Evolutionary conservation across 148 eudicot genomes (phyloP).

Genomic region (Fagopyrum esculentum): DNA sequence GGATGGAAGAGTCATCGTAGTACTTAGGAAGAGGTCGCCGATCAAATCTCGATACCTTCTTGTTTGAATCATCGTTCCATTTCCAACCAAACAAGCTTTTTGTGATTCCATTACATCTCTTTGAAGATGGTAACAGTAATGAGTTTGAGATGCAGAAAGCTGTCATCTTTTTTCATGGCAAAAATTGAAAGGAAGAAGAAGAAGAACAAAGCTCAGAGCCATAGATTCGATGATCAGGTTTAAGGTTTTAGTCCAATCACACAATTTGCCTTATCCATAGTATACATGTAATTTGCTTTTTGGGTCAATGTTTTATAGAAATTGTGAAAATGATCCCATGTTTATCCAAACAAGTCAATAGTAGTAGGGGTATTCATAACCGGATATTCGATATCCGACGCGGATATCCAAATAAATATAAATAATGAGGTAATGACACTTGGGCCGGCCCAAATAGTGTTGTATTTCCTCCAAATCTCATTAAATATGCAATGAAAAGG

Average conservation of each 20-base stretch:
- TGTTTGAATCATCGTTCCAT: constrained; percentile 21
- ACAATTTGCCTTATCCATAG: constrained; percentile 8
- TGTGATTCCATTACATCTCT: constrained; percentile 34
- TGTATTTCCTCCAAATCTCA: no score
- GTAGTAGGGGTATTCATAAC: neutral
- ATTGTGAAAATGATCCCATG: neutral
- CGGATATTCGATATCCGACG: no score
- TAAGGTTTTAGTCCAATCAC: neutral
- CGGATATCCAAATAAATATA: no score
- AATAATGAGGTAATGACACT: no score
- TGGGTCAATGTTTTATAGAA: neutral
- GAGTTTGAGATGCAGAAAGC: constrained; percentile 31
- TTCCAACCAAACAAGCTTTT: constrained; percentile 71
- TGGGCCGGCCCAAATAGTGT: no score
- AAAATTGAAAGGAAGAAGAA: neutral
- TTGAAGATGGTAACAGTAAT: neutral
- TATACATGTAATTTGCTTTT: neutral
- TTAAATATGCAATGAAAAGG: no score
- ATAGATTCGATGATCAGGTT: neutral
- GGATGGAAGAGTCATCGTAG: constrained; percentile 59
- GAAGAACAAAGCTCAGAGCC: neutral
- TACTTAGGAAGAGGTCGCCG: constrained; percentile 58
- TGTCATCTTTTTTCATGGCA: neutral
- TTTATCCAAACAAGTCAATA: neutral
- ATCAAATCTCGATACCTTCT: constrained; percentile 25